Base-by-base conservation (phyloP, 805 yeast species). In the Danielia oregonensis region DNA sequence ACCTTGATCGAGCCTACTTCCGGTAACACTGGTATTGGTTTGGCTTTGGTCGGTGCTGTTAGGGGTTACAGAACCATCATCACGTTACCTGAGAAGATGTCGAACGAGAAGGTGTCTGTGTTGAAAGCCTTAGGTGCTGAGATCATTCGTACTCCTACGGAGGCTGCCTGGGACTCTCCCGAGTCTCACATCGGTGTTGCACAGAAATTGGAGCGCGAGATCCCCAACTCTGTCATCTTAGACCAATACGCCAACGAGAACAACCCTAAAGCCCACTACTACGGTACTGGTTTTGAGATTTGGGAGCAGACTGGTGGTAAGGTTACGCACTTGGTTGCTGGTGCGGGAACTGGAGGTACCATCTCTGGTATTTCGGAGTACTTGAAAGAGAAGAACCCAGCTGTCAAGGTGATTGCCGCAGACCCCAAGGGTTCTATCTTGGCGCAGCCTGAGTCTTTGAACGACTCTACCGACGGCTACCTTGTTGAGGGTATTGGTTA, bases 301-400 rank as follows among this genome's bases (percentile, higher is more conserved):
- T 84, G 88, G 79, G 78, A 79, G 41, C 95, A 86, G 62, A 75
- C 91, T 11, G 61, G 71, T 17, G 86, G 89, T 23, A 74, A 79
- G 40, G 68, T 86, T 35, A 78, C 77, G 35, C 86, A 81, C 42
- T 68, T 86, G 29, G 83, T 86, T 35, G 95, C 95, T 24, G 95
- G 95, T 59, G 95, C 95, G 6, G 95, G 95, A 64, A 86, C 95
- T 38, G 95, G 95, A 63, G 98, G 98, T 37, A 93, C 98, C 2
- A 86, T 91, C 29, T 70, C 95, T n/a, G 98, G 98, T 36, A 88
- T 88, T 18, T 76, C 95, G 3, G 71, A 71, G 40, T 93, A 70
- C 59, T 68, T 91, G 49, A 85, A 85, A 65, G 85, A 78, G 57
- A 73, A 81, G 59, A 73, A 83, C 59, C 63, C 78, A 17, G 63